These are phyloP conservation scores for Hypoxylon lenormandii DNA, from an alignment of 495 filamentous ascomycete species.

Conservation along the genomic window DNA sequence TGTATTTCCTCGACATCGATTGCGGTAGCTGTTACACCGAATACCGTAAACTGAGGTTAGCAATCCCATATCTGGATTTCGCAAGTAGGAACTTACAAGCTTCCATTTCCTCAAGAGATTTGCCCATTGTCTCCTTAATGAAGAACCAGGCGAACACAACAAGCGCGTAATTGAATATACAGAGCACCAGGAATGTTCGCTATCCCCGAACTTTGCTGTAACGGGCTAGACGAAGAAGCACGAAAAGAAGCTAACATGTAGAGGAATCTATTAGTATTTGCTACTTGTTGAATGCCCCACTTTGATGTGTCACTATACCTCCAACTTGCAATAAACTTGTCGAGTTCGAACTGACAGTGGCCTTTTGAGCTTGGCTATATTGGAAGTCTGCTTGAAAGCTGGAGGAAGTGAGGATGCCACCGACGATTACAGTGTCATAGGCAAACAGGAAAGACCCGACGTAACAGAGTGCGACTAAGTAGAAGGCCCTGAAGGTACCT, in stretches of 20 bases:
- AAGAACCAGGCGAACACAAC: too few relatives aligned
- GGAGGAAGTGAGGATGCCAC: slow-evolving; percentile 65
- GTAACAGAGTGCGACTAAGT: slow-evolving; percentile 30
- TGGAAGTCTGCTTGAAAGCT: slow-evolving; percentile 67
- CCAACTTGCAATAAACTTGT: slow-evolving; percentile 68
- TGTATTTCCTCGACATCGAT: background rate
- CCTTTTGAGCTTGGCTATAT: slow-evolving; percentile 7
- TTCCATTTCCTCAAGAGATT: too few relatives aligned
- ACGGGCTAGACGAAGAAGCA: slow-evolving; percentile 60
- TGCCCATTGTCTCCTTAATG: too few relatives aligned
- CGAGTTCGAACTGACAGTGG: slow-evolving; percentile 65
- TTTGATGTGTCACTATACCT: slow-evolving; percentile 44
- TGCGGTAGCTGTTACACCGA: background rate
- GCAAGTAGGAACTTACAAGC: too few relatives aligned
- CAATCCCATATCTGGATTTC: background rate
- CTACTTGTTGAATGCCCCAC: background rate
- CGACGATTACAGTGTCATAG: slow-evolving; percentile 69
- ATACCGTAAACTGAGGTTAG: background rate
- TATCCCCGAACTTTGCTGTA: slow-evolving; percentile 58
- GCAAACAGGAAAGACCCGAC: slow-evolving; percentile 34
- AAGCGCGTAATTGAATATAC: slow-evolving; percentile 48
- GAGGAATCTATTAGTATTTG: background rate
- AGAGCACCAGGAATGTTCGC: slow-evolving; percentile 54
- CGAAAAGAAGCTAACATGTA: slow-evolving; percentile 35
- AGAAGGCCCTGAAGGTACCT: slow-evolving; percentile 30